Evolutionary conservation across 2,329 filamentous ascomycete genomes (phyloP), one percentile per base, ranked within the genome.

Genomic region (Fusarium nelsonii): DNA sequence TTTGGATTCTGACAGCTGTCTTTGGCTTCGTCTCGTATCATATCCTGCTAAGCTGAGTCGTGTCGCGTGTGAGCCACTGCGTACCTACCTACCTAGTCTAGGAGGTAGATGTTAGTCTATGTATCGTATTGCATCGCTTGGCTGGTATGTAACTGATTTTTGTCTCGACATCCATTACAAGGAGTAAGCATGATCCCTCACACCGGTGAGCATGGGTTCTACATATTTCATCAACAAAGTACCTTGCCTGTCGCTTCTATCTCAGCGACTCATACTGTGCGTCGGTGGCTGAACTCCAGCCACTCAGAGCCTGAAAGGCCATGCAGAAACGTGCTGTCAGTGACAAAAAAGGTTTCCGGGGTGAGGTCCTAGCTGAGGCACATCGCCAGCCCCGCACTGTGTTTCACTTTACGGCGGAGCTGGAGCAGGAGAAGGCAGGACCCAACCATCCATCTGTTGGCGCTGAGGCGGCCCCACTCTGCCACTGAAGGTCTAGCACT

Each of bases 381-480:
- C 26, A 41, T 43, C 23, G 49, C n/a, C 33, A 33, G 65, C 55
- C 46, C 62, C 66, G 66, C 66, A 69, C 67, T 70, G 68, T 70
- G 67, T 70, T 70, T 70, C 63, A 70, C 58, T 41, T 63, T 52
- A 43, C 58, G 67, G 40, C 48, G 48, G 48, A 50, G 33, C 33
- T 28, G 23, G 39, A 15, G 18, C 39, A 41, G 39, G 41, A 28
- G 41, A 15, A n/a, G 41, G 41, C 16, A 46, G 54, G 48, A 40
- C 45, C 50, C 55, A 55, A 28, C 55, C 50, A 48, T 56, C 66
- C 45, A 48, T 56, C 66, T 41, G 49, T 65, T 68, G 57, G 52
- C 56, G 59, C 68, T 65, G 55, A 50, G 41, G 63, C 44, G 6
- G 34, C 23, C 23, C 48, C 48, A 51, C 34, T 12, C 57, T 58